Percentiles rank a stretch among this genome's conserved stretches.
phyloP scores from a whole-genome alignment of 306 rosid species.

The Erythrophleum fordii region DNA sequence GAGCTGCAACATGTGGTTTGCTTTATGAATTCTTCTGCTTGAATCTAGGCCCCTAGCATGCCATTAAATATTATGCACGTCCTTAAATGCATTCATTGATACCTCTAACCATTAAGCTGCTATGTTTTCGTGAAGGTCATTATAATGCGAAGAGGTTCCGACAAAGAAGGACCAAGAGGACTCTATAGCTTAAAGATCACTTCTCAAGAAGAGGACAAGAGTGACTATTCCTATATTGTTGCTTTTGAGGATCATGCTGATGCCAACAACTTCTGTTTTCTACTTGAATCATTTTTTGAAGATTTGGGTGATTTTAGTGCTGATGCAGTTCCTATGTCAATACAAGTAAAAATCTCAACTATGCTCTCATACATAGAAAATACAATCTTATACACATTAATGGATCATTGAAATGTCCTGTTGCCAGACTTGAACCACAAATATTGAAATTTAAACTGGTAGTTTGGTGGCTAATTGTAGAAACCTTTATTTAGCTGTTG shows the following conservation, averaged over 20 bases:
- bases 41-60: background rate
- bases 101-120: constrained; percentile 25
- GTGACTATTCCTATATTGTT: constrained; percentile 58
- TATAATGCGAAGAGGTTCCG: constrained; percentile 63
- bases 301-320: constrained; percentile 74
- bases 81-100: constrained; percentile 27
- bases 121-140: constrained; percentile 57
- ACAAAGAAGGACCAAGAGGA: constrained; percentile 55
- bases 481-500: constrained; percentile 19
- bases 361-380: background rate
- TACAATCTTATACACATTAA: background rate
- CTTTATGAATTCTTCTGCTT: constrained; percentile 17
- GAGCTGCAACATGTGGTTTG: background rate
- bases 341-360: constrained; percentile 55
- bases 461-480: constrained; percentile 18
- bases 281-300: constrained; percentile 72
- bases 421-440: constrained; percentile 10
- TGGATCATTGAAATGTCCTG: constrained; percentile 12
- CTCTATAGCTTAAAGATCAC: constrained; percentile 58
- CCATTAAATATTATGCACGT: background rate
- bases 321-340: constrained; percentile 66
- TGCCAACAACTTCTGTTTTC: constrained; percentile 64
- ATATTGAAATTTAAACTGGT: constrained; percentile 29
- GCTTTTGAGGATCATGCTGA: constrained; percentile 47
- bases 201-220: constrained; percentile 46